phyloP scores from a whole-genome alignment of 179 eudicot genomes.

The Silene noctiflora region DNA sequence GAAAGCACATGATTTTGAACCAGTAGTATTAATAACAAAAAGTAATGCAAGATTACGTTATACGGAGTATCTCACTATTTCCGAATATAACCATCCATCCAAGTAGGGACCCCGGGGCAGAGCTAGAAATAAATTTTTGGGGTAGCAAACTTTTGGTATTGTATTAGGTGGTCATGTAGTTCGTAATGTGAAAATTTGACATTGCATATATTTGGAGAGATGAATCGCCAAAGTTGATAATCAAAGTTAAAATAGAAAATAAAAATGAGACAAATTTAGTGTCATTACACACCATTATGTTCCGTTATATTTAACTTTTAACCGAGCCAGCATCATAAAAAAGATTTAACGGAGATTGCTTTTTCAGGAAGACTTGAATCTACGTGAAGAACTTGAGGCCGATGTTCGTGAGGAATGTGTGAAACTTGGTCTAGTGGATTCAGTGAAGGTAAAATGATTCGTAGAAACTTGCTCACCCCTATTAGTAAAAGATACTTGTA shows the following conservation, averaged over 20 bases:
- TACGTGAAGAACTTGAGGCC: constrained; percentile 63
- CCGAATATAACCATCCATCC: neutral
- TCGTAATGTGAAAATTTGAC: too few species aligned
- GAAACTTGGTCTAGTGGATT: constrained; percentile 81
- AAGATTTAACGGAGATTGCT: neutral
- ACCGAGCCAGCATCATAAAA: neutral
- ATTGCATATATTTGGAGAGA: too few species aligned
- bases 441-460: constrained; percentile 59
- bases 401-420: constrained; percentile 83
- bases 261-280: too few species aligned
- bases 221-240: too few species aligned
- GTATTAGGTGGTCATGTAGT: too few species aligned
- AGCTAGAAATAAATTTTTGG: neutral
- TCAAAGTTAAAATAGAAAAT: too few species aligned
- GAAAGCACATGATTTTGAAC: neutral
- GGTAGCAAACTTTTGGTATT: too few species aligned
- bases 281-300: too few species aligned
- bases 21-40: neutral
- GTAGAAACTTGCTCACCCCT: neutral
- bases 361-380: constrained; percentile 63
- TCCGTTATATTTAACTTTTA: too few species aligned
- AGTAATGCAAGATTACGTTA: neutral
- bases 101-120: neutral
- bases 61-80: neutral
- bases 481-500: neutral